Percentiles rank a stretch among this genome's conserved stretches.
Conservation (phyloP, 768 basidiomycete species). For the Hirschioporus abietinus region DNA sequence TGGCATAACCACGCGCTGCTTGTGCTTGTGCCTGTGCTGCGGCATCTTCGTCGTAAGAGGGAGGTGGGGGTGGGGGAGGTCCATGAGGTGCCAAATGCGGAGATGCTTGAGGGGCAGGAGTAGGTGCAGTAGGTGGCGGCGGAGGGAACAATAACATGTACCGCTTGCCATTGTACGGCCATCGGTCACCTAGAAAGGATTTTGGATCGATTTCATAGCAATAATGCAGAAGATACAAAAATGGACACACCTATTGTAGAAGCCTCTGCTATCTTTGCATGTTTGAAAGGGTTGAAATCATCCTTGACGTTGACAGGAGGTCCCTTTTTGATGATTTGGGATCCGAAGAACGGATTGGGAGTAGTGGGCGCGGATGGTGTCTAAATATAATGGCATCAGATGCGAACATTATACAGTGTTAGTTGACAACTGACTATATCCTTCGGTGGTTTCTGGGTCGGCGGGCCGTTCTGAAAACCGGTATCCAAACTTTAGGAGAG, state of each 20-base stretch:
- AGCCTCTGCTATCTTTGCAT: conserved; percentile 74
- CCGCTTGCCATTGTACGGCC: conserved; percentile 90
- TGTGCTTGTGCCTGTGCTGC: conserved; percentile 41
- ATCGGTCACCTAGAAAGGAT: conserved; percentile 51
- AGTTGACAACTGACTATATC: conserved; percentile 49
- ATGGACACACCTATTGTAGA: conserved; percentile 60
- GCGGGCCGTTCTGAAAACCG: conserved; percentile 40
- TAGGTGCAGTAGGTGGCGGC: conserved; percentile 33
- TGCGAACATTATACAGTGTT: conserved; percentile 1
- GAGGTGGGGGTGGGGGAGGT: conserved; percentile 59
- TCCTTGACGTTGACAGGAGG: conserved; percentile 82
- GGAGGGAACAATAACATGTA: conserved; percentile 75
- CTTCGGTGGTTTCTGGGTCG: conserved; percentile 47
- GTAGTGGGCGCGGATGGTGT: conserved; percentile 30
- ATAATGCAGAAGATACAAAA: neutral
- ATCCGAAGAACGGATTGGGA: conserved; percentile 89
- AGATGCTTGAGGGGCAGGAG: conserved; percentile 58
- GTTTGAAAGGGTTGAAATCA: conserved; percentile 96
- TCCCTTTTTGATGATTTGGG: conserved; percentile 69
- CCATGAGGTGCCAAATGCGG: conserved; percentile 63
- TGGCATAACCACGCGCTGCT: conserved; percentile 43
- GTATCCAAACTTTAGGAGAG: conserved; percentile 25
- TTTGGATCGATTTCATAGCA: conserved; percentile 8
- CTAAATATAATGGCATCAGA: conserved; percentile 17
- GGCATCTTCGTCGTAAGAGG: conserved; percentile 75